These are phyloP conservation scores for Botrytis byssoidea DNA, from an alignment of 2,329 filamentous ascomycete genomes.

Conservation along the genomic window DNA sequence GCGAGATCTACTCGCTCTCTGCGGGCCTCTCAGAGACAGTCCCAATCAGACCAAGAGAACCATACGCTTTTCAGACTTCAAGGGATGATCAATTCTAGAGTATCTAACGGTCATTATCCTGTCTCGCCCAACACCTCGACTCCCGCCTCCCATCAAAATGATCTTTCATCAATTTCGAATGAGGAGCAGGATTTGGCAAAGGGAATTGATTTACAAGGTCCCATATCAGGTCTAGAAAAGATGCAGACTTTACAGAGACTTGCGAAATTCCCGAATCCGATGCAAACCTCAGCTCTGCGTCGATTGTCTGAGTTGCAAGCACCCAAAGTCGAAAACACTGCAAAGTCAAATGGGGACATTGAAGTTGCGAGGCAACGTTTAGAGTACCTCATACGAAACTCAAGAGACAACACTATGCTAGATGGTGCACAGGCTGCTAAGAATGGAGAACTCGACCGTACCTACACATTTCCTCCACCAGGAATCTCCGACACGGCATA, in stretches of 20 bases:
- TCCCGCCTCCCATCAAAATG: background rate
- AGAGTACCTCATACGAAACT: conserved; percentile 1
- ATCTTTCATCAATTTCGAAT: background rate
- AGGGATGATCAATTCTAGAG: conserved; percentile 16
- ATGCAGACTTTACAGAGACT: conserved; percentile 39
- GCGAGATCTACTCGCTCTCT: conserved; percentile 17
- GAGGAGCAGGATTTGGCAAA: conserved; percentile 21
- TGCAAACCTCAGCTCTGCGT: conserved; percentile 30
- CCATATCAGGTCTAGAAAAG: conserved; percentile 34
- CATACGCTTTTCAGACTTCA: conserved; percentile 20
- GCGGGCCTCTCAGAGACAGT: conserved; percentile 9
- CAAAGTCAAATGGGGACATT: background rate
- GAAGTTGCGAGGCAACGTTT: background rate
- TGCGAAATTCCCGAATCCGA: conserved; percentile 36
- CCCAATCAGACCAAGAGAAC: conserved; percentile 22
- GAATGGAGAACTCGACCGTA: conserved; percentile 29
- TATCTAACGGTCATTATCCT: background rate
- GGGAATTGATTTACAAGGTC: background rate
- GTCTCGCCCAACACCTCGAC: conserved; percentile 11
- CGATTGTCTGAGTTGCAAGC: conserved; percentile 34
- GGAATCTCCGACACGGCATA: conserved; percentile 20
- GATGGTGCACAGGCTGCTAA: background rate
- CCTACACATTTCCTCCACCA: conserved; percentile 34
- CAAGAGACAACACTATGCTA: background rate
- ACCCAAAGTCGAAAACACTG: conserved; percentile 17